These are phyloP conservation scores for Fusarium phyllophilum DNA, from an alignment of 2,329 filamentous ascomycete species.

Conservation along the genomic window DNA sequence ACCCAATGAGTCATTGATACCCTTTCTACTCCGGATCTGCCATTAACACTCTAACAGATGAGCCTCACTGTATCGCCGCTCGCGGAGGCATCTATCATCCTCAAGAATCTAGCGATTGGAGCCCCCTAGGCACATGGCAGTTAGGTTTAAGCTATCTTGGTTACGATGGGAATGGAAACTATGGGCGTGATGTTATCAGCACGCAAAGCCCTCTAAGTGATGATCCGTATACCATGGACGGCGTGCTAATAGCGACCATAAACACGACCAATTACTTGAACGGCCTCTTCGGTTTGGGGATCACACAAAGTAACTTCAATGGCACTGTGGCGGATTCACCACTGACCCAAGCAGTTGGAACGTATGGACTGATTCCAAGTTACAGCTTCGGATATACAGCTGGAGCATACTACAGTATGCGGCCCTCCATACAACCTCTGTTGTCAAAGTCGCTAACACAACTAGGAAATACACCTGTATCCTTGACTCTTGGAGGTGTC, in stretches of 20 bases:
- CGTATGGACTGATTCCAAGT: constrained; percentile 71
- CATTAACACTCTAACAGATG: constrained; percentile 50
- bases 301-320: constrained; percentile 63
- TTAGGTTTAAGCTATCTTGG: constrained; percentile 69
- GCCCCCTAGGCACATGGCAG: constrained; percentile 67
- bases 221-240: constrained; percentile 54
- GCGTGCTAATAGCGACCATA: constrained; percentile 61
- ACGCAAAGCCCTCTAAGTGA: constrained; percentile 53
- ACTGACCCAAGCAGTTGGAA: constrained; percentile 67
- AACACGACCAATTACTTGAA: constrained; percentile 66
- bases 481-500: constrained; percentile 76
- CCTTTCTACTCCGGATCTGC: neutral
- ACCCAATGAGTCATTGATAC: neutral
- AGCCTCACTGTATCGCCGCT: constrained; percentile 62
- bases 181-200: constrained; percentile 65
- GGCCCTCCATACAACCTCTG: neutral
- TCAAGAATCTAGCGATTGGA: constrained; percentile 66
- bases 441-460: constrained; percentile 12
- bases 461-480: constrained; percentile 57
- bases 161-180: constrained; percentile 69
- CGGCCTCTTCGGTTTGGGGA: constrained; percentile 67
- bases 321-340: constrained; percentile 60
- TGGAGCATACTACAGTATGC: constrained; percentile 75
- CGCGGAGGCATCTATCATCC: constrained; percentile 70
- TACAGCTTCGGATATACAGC: constrained; percentile 81